Evolutionary conservation across 257 asterid genomes (phyloP).

Genomic region (Solanum tacnaense): DNA sequence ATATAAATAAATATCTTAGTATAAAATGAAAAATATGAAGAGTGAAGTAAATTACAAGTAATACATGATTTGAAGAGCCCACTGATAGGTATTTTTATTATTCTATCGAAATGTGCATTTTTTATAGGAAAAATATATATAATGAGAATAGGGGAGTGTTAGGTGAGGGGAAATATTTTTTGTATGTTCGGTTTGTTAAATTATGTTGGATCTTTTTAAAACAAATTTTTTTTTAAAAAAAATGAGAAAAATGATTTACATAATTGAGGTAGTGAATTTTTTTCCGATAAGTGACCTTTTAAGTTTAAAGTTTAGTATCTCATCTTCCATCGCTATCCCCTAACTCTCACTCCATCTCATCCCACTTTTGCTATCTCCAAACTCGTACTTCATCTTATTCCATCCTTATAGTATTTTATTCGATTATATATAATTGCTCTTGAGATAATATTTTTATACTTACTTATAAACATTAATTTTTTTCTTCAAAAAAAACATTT

Average conservation of each 20-base stretch:
- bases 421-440: not conserved
- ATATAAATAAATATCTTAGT: not conserved
- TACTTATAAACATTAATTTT: not conserved
- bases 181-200: not conserved
- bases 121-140: not conserved
- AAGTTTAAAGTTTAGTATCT: not conserved
- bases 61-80: not conserved
- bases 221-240: not conserved
- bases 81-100: not conserved
- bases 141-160: not conserved
- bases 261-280: not conserved
- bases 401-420: not conserved
- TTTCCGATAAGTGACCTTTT: not conserved
- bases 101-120: not conserved
- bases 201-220: not conserved
- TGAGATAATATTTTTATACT: not conserved
- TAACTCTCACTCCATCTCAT: not conserved
- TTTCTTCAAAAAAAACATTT: not conserved
- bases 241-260: not conserved
- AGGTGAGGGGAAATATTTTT: not conserved
- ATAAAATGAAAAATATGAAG: not conserved
- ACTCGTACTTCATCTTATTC: not conserved
- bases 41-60: not conserved
- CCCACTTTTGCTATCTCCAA: not conserved
- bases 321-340: not conserved